Conservation (phyloP, 1,139 yeast genomes). For the Pichia sp. region DNA sequence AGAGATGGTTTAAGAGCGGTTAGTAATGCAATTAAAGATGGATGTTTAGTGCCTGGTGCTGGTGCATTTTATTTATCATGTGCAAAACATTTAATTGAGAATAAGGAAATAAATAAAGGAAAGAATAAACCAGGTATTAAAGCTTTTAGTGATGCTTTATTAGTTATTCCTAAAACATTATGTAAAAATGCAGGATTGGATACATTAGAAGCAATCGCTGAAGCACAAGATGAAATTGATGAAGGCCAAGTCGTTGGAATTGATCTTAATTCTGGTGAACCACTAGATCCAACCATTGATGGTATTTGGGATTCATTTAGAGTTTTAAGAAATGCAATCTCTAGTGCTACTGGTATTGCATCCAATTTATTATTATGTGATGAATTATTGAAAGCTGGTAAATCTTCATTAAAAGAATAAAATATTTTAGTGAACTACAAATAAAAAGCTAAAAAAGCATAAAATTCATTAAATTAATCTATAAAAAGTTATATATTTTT, state of each 20-base stretch:
- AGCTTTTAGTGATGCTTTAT: constrained; percentile 89
- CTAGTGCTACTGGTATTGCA: constrained; percentile 92
- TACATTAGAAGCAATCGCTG: constrained; percentile 80
- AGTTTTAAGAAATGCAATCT: constrained; percentile 85
- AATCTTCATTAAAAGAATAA: constrained; percentile 58
- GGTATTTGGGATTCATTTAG: constrained; percentile 97
- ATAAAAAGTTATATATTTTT: no score
- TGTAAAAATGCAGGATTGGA: constrained; percentile 93
- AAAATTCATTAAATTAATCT: no score
- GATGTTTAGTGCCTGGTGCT: constrained; percentile 88
- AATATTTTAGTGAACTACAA: constrained; percentile 23
- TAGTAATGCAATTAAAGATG: constrained; percentile 82
- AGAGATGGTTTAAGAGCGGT: constrained; percentile 96
- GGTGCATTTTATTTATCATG: constrained; percentile 93
- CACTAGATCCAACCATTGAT: constrained; percentile 90
- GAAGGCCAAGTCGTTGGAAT: constrained; percentile 86
- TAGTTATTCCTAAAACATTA: constrained; percentile 88
- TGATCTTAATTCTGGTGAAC: constrained; percentile 86
- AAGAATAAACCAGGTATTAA: constrained; percentile 83
- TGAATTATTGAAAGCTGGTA: constrained; percentile 93
- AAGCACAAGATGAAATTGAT: constrained; percentile 81
- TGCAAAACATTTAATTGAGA: constrained; percentile 55
- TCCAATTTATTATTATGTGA: constrained; percentile 89
- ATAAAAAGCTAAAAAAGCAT: no score
- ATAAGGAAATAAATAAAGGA: constrained; percentile 61